phyloP scores from a whole-genome alignment of 176 grass and related monocot genomes.

The Triticum dicoccoides region DNA sequence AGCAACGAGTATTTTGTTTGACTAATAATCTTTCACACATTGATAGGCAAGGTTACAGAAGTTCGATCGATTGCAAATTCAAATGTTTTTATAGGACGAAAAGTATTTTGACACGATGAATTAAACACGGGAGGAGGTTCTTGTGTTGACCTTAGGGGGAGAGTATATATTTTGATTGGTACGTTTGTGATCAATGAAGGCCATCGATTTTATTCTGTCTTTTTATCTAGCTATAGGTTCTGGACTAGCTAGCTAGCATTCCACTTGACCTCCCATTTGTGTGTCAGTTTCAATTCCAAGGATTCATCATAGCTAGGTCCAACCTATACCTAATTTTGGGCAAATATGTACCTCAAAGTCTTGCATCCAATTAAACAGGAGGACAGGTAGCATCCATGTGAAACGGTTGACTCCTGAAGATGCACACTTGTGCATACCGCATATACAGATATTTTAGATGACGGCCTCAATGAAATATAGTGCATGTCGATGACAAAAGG shows the following conservation, averaged over 20 bases:
- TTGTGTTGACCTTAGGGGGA: neutral
- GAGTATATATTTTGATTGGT: neutral
- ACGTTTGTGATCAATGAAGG: neutral
- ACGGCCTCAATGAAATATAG: neutral
- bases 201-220: neutral
- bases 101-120: neutral
- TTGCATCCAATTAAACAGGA: neutral
- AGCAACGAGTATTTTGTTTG: neutral
- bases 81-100: neutral
- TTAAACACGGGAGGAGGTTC: neutral
- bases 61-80: neutral
- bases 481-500: neutral
- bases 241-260: neutral
- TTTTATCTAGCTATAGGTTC: neutral
- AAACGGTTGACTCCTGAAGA: neutral
- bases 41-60: neutral
- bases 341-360: neutral
- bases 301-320: neutral
- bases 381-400: neutral
- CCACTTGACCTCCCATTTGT: neutral
- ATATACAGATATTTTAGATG: neutral
- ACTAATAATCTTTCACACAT: neutral
- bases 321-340: constrained; percentile 2
- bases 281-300: neutral
- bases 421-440: neutral